Evolutionary conservation across 495 filamentous ascomycete genomes (phyloP).

Genomic region (Neurospora hispaniola): DNA sequence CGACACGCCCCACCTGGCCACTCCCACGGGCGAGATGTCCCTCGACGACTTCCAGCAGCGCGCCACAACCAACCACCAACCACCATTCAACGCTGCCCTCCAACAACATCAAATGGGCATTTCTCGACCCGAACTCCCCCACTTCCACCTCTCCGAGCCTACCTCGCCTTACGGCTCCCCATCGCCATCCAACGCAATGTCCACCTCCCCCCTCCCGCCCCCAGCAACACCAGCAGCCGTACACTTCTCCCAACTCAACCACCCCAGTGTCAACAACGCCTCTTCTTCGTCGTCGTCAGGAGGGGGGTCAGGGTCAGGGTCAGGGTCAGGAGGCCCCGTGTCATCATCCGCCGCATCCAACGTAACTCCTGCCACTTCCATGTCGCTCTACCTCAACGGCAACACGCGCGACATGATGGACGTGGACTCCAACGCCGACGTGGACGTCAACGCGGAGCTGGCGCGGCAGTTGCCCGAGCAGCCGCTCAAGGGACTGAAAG

Average conservation of each 20-base stretch:
- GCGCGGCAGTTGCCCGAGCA: not conserved
- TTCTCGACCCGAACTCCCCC: not conserved
- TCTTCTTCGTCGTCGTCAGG: not conserved
- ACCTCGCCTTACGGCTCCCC: not conserved
- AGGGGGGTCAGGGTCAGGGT: not conserved
- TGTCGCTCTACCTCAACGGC: not conserved
- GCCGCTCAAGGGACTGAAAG: slow-evolving; percentile 40
- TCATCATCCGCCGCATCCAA: not conserved
- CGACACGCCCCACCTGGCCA: slow-evolving; percentile 24
- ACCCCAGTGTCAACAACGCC: not conserved
- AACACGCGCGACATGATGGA: not conserved
- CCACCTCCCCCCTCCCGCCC: not conserved
- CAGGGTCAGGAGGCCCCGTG: not conserved
- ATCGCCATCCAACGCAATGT: not conserved
- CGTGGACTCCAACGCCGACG: not conserved
- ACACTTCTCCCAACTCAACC: not conserved
- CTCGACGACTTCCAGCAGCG: slow-evolving; percentile 21
- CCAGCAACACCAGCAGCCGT: not conserved
- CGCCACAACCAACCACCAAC: not conserved
- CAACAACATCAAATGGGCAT: not conserved
- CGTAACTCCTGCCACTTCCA: not conserved
- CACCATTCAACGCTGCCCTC: not conserved
- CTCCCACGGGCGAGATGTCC: slow-evolving; percentile 27
- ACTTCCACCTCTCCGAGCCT: not conserved
- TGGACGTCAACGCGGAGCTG: not conserved